phyloP scores from a whole-genome alignment of 1,284 basidiomycete species.

The Spongiforma sp. region DNA sequence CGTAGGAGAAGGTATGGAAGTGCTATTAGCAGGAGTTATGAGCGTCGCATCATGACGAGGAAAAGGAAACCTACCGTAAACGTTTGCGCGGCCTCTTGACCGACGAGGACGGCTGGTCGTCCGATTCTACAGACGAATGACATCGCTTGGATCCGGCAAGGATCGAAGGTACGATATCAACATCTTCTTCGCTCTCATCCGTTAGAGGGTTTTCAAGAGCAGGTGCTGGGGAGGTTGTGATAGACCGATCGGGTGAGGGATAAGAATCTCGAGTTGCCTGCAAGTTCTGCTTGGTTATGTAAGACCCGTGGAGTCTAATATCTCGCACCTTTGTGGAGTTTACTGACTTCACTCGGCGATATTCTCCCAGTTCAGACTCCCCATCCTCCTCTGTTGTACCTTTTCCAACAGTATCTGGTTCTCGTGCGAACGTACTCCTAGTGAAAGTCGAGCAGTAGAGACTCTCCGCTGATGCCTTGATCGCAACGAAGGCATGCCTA shows the following conservation, averaged over 20 bases:
- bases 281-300: neutral
- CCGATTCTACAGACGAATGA: constrained; percentile 11
- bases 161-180: constrained; percentile 10
- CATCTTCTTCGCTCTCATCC: constrained; percentile 17
- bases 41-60: neutral
- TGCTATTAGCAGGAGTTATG: constrained; percentile 4
- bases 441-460: constrained; percentile 39
- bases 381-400: constrained; percentile 28
- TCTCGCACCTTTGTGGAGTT: constrained; percentile 9
- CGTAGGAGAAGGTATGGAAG: neutral
- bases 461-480: constrained; percentile 39
- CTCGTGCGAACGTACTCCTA: constrained; percentile 32
- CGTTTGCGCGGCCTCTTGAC: constrained; percentile 28
- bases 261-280: constrained; percentile 13
- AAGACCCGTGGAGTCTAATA: neutral
- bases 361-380: neutral
- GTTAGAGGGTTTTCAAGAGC: constrained; percentile 2
- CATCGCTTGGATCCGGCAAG: constrained; percentile 31
- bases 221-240: constrained; percentile 5
- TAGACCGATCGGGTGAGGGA: constrained; percentile 17
- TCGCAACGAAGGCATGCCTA: constrained; percentile 37
- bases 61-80: constrained; percentile 22
- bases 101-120: neutral
- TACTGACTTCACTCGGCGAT: neutral
- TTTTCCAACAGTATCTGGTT: constrained; percentile 33